Evolutionary conservation across 2,329 filamentous ascomycete genomes (phyloP), one percentile per base, ranked within the genome.

Genomic region (Botrytis paeoniae): DNA sequence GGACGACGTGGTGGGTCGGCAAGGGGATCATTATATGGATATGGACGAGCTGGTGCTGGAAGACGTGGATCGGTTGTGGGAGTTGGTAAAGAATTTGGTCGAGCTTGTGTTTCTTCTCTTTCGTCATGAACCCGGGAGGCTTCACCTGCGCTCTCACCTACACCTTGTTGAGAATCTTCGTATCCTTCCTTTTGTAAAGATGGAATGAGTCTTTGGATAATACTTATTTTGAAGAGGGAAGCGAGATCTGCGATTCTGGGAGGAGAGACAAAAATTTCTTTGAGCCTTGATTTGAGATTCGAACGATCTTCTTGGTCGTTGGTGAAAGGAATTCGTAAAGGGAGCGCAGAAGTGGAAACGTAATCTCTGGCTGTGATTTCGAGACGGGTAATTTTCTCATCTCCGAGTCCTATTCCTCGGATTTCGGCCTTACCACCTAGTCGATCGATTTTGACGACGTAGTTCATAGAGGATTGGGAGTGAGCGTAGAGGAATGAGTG

Each of bases 401-500:
- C 92, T 39, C 92, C 93, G 25, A 95, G 82, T 1, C 89, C 94
- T 59, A 97, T 85, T 5, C 91, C 95, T 78, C 94, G 89, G 57
- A 98, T 86, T 75, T 97, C 91, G n/a, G 92, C 91, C 80, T 95
- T 97, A 78, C 87, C 87, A 61, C 95, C 94, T 78, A 98, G 87
- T 70, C 94, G 89, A 81, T 92, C 94, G 75, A 97, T 84, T 80
- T 94, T 95, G 77, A 98, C 82, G 41, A 97, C 86, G 80, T 92
- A 97, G 74, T 91, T 89, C 88, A 95, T 93, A 25, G 94, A 91
- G 0, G 94, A 97, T 81, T 97, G 93, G 37, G 89, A 86, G 82
- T 98, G 95, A 5, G 90, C 89, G 84, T 98, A 98, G 75, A 94
- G 89, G 82, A 98, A 98, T 72, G 91, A 89, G 80, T 93, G 92